These are phyloP conservation scores for apple (Malus domestica) DNA, from an alignment of 306 rosid species.

Conservation along the genomic window ASM211411v1 NC_041795.1:3976501-3977000, in stretches of 20 bases:
- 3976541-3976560: not conserved
- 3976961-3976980: not conserved
- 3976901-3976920: not conserved
- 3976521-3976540: not conserved
- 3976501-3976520: not conserved
- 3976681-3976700: not conserved
- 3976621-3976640: not conserved
- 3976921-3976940: not conserved
- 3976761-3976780: conserved; percentile 79
- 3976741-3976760: conserved; percentile 94
- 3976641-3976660: not conserved
- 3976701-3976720: conserved; percentile 76
- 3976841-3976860: not conserved
- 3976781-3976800: conserved; percentile 69
- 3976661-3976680: not conserved
- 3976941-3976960: not conserved
- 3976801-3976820: conserved; percentile 59
- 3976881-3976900: not conserved
- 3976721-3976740: conserved; percentile 99
- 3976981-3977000: not conserved
- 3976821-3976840: conserved; percentile 4
- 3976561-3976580: not conserved
- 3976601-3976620: not conserved
- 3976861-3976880: not conserved
- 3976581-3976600: not conserved